A percentile compares a stretch with the other conserved stretches of the same genome.
Evolutionary conservation across 805 yeast genomes (phyloP).

Genomic region (Candida awuae): DNA sequence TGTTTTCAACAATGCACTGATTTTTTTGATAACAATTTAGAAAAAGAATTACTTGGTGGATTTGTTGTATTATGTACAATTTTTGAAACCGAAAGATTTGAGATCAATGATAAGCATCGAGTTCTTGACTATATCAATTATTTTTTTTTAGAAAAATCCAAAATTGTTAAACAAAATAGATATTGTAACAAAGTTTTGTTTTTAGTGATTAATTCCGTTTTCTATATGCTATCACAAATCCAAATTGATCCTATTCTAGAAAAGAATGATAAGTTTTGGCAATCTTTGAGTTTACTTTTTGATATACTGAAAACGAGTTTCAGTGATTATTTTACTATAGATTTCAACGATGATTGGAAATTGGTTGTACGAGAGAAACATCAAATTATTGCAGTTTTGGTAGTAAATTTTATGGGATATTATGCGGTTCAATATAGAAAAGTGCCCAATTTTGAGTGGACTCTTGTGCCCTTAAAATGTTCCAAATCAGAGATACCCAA

Average conservation of each 20-base stretch:
- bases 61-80: constrained; percentile 13
- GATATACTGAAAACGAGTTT: constrained; percentile 16
- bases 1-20: constrained; percentile 10
- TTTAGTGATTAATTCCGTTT: constrained; percentile 13
- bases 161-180: background rate
- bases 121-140: constrained; percentile 20
- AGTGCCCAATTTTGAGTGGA: too few species aligned
- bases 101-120: constrained; percentile 4
- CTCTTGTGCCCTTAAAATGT: too few species aligned
- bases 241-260: background rate
- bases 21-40: constrained; percentile 12
- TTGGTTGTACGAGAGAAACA: background rate
- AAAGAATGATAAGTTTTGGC: constrained; percentile 11
- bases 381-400: constrained; percentile 13
- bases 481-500: too few species aligned
- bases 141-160: constrained; percentile 16
- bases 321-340: background rate
- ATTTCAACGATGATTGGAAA: background rate
- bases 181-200: constrained; percentile 10
- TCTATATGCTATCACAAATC: background rate
- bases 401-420: constrained; percentile 19
- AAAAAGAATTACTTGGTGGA: constrained; percentile 9
- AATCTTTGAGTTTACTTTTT: constrained; percentile 17
- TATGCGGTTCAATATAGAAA: too few species aligned
- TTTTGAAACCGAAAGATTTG: constrained; percentile 6